Evolutionary conservation across 331 rosid genomes (phyloP).

Genomic region (Acacia pycnantha): DNA sequence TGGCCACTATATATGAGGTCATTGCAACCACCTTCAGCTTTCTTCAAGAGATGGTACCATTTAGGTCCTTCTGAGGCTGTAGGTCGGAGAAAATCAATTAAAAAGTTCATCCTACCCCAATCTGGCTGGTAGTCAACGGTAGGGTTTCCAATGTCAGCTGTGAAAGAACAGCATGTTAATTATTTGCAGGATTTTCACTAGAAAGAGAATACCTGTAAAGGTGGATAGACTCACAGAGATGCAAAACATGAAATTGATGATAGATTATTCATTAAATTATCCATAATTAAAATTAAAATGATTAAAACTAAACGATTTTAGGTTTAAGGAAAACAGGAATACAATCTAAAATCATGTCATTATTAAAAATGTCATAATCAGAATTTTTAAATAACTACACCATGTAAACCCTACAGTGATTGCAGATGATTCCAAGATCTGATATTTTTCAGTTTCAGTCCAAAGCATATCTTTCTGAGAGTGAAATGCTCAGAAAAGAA

Average conservation of each 20-base stretch:
- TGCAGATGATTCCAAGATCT: constrained; percentile 9
- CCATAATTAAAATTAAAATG: background rate
- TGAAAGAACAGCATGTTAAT: constrained; percentile 35
- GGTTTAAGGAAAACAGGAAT: background rate
- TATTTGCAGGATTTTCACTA: constrained; percentile 21
- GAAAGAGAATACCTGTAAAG: constrained; percentile 2
- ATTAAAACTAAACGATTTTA: background rate
- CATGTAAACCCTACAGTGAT: background rate
- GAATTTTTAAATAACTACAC: constrained; percentile 4
- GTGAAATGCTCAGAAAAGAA: background rate
- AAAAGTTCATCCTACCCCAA: constrained; percentile 86
- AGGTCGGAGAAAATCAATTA: constrained; percentile 77
- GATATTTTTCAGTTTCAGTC: constrained; percentile 7
- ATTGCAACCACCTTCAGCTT: constrained; percentile 93
- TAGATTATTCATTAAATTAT: background rate
- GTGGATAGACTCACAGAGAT: constrained; percentile 19
- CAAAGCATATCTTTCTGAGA: constrained; percentile 10
- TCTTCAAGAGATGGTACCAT: constrained; percentile 78
- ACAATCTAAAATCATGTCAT: constrained; percentile 5
- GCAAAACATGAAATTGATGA: constrained; percentile 8
- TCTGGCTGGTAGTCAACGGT: constrained; percentile 56
- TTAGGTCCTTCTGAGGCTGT: constrained; percentile 65
- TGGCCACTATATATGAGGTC: constrained; percentile 96
- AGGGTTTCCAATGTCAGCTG: constrained; percentile 65
- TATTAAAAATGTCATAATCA: constrained; percentile 14